Base-by-base conservation (phyloP, 73 alveolate species). In the Paramecium sonneborni region DNA sequence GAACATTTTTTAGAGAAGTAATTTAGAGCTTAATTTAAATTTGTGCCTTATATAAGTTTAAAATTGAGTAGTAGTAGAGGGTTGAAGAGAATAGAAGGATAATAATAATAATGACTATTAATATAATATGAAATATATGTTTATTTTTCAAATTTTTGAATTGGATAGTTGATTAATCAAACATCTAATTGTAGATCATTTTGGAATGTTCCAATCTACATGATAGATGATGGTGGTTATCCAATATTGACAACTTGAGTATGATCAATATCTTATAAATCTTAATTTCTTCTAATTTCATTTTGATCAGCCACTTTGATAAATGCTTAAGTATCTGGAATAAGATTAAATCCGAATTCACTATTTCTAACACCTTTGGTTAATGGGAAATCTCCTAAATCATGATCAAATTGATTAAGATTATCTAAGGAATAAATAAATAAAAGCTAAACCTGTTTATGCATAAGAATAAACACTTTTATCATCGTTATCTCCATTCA, bases 291-390 rank as follows among this genome's bases (percentile, higher is more conserved):
- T 38, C 70, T 56, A 18, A 24, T 32, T 88, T 88, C 76, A 72
- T 68, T 70, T 9, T 20, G 7, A 68, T 87, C 93, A 37, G 74
- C 23, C 8, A 43, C 48, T 39, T 85, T 86, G 11, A 62, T 41
- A 35, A 92, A 92, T 21, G 93, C 38, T 18, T 85, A 30, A 21
- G 85, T 57, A 14, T 72, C 85, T 18, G 93, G 93, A n/a, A 92
- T 85, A 11, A 44, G 28, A 74, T 72, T 85, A 39, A 85, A 70
- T 2, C 92, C 92, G 23, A 92, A 68, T 43, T 85, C 89, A 85
- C 93, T 58, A 52, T 92, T 85, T 37, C 92, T 84, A 24, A 85
- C 85, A 3, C 92, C 93, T 41, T 20, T 32, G 8, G 88, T 92
- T 15, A 85, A 44, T 37, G 95, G 92, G 4, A 85, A 55, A 11